phyloP scores from a whole-genome alignment of 495 filamentous ascomycete genomes.

The Cenococcum geophilum region DNA sequence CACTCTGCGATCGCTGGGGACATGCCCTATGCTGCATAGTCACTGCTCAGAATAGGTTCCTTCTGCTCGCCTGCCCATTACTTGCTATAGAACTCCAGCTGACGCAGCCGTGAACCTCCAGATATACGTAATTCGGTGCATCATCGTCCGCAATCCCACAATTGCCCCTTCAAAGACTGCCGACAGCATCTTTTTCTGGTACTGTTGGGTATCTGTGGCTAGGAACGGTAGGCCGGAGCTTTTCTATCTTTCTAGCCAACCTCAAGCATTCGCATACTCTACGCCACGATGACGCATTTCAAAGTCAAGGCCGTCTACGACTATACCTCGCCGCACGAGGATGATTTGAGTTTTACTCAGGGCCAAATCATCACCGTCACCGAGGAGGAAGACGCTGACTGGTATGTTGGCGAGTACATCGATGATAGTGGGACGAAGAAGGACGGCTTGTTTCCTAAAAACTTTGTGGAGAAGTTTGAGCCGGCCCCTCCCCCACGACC shows the following conservation, averaged over 20 bases:
- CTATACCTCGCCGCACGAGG: slow-evolving; percentile 83
- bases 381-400: slow-evolving; percentile 84
- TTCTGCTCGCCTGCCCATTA: neutral
- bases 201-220: neutral
- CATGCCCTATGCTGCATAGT: slow-evolving; percentile 2
- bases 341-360: slow-evolving; percentile 80
- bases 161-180: neutral
- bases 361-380: slow-evolving; percentile 93
- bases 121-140: slow-evolving; percentile 6
- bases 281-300: slow-evolving; percentile 55
- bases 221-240: slow-evolving; percentile 29
- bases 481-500: slow-evolving; percentile 86
- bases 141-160: neutral
- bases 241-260: slow-evolving; percentile 15
- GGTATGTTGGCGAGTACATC: slow-evolving; percentile 88
- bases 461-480: slow-evolving; percentile 94
- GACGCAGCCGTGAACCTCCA: slow-evolving; percentile 5
- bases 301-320: slow-evolving; percentile 94
- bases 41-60: slow-evolving; percentile 5
- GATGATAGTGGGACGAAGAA: slow-evolving; percentile 64
- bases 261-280: neutral
- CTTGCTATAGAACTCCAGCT: neutral
- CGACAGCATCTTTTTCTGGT: neutral
- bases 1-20: neutral
- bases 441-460: slow-evolving; percentile 91